Percentiles rank a stretch among this genome's conserved stretches.
Conservation (phyloP, 345 rosid genomes). For the Syzygium aromaticum region DNA sequence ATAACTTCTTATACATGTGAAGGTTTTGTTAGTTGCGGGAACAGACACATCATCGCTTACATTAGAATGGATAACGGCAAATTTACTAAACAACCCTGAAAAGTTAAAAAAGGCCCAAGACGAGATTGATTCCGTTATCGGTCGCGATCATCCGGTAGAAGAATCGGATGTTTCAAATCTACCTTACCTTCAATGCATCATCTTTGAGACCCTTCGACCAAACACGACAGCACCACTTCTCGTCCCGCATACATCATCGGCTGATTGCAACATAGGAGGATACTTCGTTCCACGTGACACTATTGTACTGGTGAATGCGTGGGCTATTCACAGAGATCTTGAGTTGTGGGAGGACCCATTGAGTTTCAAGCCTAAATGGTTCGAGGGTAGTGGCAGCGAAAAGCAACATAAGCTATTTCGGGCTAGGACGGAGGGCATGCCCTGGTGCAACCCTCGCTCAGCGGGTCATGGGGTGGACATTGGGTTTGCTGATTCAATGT, state of each 20-base stretch:
- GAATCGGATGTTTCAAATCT: constrained; percentile 26
- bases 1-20: background rate
- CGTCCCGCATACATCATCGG: constrained; percentile 25
- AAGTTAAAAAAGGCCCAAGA: constrained; percentile 23
- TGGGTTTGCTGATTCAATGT: constrained; percentile 41
- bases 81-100: constrained; percentile 27
- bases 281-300: constrained; percentile 31
- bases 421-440: constrained; percentile 43
- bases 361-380: constrained; percentile 41
- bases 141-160: constrained; percentile 13
- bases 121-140: constrained; percentile 16
- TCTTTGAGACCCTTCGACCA: constrained; percentile 33
- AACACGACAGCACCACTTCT: constrained; percentile 27
- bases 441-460: constrained; percentile 36
- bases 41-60: constrained; percentile 31
- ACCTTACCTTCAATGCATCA: constrained; percentile 26
- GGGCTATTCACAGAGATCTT: constrained; percentile 50
- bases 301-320: constrained; percentile 25
- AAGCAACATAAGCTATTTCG: constrained; percentile 21
- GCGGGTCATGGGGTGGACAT: constrained; percentile 16
- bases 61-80: constrained; percentile 42
- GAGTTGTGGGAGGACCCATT: constrained; percentile 29
- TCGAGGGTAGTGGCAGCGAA: constrained; percentile 6
- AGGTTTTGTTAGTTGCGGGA: constrained; percentile 24
- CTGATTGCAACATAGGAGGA: constrained; percentile 28